phyloP scores from a whole-genome alignment of 768 basidiomycete species.

The Chalciporus piperatus region DNA sequence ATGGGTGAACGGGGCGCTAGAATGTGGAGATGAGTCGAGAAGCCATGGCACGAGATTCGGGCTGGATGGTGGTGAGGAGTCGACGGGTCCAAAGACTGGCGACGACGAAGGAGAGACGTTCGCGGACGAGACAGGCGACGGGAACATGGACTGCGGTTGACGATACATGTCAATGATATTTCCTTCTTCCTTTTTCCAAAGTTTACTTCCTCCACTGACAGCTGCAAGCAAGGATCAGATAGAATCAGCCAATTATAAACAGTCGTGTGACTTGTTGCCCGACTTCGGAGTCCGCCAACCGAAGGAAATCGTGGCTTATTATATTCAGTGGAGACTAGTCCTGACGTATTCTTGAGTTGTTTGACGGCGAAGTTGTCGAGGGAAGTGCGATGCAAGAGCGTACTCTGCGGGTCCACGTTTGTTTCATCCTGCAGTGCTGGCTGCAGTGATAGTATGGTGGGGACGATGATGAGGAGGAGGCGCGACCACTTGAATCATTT shows the following conservation, averaged over 20 bases:
- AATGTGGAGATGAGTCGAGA: slow-evolving; percentile 31
- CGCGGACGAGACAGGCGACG: slow-evolving; percentile 12
- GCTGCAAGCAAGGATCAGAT: background rate
- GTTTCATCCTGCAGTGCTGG: no score
- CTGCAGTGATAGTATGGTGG: no score
- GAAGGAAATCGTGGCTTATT: no score
- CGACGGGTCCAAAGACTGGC: slow-evolving; percentile 36
- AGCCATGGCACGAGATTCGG: slow-evolving; percentile 26
- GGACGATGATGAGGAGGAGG: no score
- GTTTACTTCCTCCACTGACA: background rate
- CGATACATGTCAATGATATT: slow-evolving; percentile 9
- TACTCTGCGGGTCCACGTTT: no score
- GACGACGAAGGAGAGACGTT: slow-evolving; percentile 52
- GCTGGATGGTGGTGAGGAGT: slow-evolving; percentile 39
- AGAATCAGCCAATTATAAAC: background rate
- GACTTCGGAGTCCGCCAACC: no score
- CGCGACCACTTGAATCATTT: no score
- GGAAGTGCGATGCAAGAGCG: no score
- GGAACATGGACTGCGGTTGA: background rate
- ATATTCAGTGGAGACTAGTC: no score
- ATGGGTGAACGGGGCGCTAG: slow-evolving; percentile 28
- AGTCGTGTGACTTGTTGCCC: background rate
- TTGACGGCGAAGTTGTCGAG: no score
- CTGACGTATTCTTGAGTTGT: no score
- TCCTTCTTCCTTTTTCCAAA: background rate